Conservation (phyloP, 495 filamentous ascomycete species). For the Letharia lupina region DNA sequence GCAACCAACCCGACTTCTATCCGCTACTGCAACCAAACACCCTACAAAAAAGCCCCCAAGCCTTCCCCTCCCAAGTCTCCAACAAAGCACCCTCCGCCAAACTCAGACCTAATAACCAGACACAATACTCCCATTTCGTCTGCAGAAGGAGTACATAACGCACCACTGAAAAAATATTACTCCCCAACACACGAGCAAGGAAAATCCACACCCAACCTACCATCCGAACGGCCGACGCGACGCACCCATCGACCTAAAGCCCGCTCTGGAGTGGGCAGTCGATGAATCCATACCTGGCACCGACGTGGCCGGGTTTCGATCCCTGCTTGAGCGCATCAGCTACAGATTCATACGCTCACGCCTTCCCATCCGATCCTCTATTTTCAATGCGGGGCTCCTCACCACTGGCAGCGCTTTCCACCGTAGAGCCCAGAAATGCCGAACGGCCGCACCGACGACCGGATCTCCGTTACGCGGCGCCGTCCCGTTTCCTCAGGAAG, state of each 20-base stretch:
- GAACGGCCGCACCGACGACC: not conserved
- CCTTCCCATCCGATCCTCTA: too few species aligned
- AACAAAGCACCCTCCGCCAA: too few species aligned
- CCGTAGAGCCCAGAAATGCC: too few species aligned
- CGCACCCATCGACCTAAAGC: not conserved
- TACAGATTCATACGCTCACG: not conserved
- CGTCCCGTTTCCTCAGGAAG: conserved; percentile 2
- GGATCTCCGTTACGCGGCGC: not conserved
- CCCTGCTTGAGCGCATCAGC: not conserved
- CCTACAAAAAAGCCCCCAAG: too few species aligned
- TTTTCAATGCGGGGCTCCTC: not conserved
- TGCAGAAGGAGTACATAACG: not conserved
- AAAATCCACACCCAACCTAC: not conserved
- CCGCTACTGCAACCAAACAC: too few species aligned
- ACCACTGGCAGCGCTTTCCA: conserved; percentile 9
- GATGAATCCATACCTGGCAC: not conserved
- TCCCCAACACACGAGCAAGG: conserved; percentile 2
- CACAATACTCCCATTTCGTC: not conserved
- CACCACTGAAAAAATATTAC: not conserved
- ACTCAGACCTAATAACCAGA: not conserved
- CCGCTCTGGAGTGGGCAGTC: not conserved
- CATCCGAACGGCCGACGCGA: not conserved
- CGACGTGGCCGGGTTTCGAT: conserved; percentile 1
- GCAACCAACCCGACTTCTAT: too few species aligned
- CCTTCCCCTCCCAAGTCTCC: too few species aligned